These are phyloP conservation scores for Pichia thaimueangensis DNA, from an alignment of 805 yeast species.

Conservation along the genomic window DNA sequence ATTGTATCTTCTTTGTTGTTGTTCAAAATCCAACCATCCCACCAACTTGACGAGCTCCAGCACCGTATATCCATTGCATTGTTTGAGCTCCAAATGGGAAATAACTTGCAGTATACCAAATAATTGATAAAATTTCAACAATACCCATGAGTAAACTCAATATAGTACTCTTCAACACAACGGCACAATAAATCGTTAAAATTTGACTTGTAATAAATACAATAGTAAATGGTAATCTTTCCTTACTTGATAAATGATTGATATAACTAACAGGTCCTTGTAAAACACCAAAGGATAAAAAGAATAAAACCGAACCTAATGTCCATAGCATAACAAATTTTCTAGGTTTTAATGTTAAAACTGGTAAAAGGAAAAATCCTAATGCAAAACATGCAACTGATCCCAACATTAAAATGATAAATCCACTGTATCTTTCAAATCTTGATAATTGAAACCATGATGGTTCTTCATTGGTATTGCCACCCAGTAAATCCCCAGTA, in stretches of 20 bases:
- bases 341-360: constrained; percentile 80
- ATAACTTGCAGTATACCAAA: constrained; percentile 85
- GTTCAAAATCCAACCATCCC: constrained; percentile 36
- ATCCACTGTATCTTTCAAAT: constrained; percentile 74
- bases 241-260: constrained; percentile 65
- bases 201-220: constrained; percentile 78
- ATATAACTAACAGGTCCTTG: constrained; percentile 88
- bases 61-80: constrained; percentile 41
- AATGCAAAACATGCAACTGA: constrained; percentile 75
- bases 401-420: constrained; percentile 68
- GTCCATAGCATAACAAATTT: constrained; percentile 92
- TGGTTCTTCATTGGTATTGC: constrained; percentile 51
- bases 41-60: constrained; percentile 31
- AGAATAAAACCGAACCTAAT: constrained; percentile 80
- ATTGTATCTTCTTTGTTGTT: no score
- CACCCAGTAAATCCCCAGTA: constrained; percentile 39
- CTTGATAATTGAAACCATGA: constrained; percentile 70
- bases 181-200: constrained; percentile 72
- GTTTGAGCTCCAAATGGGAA: constrained; percentile 94
- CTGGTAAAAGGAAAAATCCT: constrained; percentile 82
- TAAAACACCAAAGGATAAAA: constrained; percentile 80
- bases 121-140: constrained; percentile 76
- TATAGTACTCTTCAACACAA: constrained; percentile 62
- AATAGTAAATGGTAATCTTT: constrained; percentile 71
- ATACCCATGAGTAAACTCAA: constrained; percentile 71